A percentile compares a stretch with the other conserved stretches of the same genome.
These are phyloP conservation scores for Puccinellia tenuiflora DNA, from an alignment of 176 grass and related monocot species.

Conservation along the genomic window DNA sequence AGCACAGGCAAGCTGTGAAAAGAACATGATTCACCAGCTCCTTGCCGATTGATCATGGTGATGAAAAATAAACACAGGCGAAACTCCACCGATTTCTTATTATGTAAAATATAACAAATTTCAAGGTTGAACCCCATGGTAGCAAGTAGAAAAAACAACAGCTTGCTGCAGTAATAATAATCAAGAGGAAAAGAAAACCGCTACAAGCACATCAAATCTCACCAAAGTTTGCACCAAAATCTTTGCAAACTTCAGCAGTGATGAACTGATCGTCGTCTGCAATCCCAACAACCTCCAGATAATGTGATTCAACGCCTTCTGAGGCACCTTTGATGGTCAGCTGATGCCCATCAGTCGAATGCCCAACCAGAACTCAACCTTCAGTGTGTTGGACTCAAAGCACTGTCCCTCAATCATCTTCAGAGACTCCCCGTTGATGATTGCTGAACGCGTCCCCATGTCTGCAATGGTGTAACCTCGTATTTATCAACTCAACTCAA, in stretches of 20 bases:
- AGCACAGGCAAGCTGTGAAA: not conserved
- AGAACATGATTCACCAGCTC: not conserved
- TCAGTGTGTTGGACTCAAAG: slow-evolving; percentile 55
- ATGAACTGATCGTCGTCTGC: slow-evolving; percentile 64
- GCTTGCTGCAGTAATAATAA: not conserved
- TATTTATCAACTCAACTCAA: not conserved
- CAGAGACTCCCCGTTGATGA: slow-evolving; percentile 62
- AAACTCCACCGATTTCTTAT: not conserved
- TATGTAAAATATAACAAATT: not conserved
- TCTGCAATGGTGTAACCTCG: slow-evolving; percentile 15
- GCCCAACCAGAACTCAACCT: slow-evolving; percentile 41
- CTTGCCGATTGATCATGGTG: not conserved
- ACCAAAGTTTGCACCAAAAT: slow-evolving; percentile 82
- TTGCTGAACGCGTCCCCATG: slow-evolving; percentile 64
- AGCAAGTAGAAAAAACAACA: not conserved
- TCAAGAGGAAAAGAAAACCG: not conserved
- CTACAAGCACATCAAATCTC: slow-evolving; percentile 5
- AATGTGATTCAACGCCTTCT: slow-evolving; percentile 34
- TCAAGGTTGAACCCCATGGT: not conserved
- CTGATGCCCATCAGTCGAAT: slow-evolving; percentile 65
- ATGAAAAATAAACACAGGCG: not conserved
- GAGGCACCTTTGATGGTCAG: slow-evolving; percentile 57
- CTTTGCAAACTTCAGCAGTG: slow-evolving; percentile 66
- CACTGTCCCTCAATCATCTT: slow-evolving; percentile 63
- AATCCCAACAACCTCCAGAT: slow-evolving; percentile 67